Percentiles rank a stretch among this genome's conserved stretches.
Evolutionary conservation across 1,284 basidiomycete species (phyloP).

Genomic region (Sphaerobolus stellatus): DNA sequence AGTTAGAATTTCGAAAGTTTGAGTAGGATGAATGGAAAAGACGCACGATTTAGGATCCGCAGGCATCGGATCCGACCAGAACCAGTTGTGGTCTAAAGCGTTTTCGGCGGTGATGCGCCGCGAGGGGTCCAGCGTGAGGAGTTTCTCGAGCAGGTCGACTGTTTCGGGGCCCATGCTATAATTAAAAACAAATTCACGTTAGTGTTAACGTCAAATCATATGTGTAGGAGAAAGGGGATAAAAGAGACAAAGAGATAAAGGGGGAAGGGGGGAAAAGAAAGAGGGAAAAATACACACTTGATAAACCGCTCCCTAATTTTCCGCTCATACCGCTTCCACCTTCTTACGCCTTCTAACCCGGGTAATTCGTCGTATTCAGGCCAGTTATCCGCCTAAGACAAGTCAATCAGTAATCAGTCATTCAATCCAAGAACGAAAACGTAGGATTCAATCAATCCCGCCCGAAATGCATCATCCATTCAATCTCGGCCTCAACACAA

Average conservation of each 20-base stretch:
- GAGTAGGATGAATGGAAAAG: conserved; percentile 1
- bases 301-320: conserved; percentile 8
- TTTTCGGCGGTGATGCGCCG: conserved; percentile 88
- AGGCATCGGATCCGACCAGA: conserved; percentile 84
- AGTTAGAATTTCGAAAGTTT: conserved; percentile 4
- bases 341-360: conserved; percentile 77
- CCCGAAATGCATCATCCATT: too few species aligned
- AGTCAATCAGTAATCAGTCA: too few species aligned
- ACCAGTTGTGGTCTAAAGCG: conserved; percentile 89
- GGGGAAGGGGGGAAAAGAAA: neutral
- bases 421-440: too few species aligned
- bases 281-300: neutral
- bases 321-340: conserved; percentile 39
- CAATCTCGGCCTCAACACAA: too few species aligned
- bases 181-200: neutral
- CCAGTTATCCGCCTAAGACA: conserved; percentile 49
- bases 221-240: too few species aligned
- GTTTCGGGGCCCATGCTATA: conserved; percentile 69
- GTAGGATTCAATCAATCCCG: too few species aligned
- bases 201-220: too few species aligned
- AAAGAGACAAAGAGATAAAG: conserved; percentile 13
- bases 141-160: conserved; percentile 86
- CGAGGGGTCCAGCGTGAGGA: conserved; percentile 89
- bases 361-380: conserved; percentile 79
- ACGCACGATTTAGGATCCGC: conserved; percentile 81